phyloP scores from a whole-genome alignment of 352 stramenopile species.

The Peronosclerospora sorghi region DNA sequence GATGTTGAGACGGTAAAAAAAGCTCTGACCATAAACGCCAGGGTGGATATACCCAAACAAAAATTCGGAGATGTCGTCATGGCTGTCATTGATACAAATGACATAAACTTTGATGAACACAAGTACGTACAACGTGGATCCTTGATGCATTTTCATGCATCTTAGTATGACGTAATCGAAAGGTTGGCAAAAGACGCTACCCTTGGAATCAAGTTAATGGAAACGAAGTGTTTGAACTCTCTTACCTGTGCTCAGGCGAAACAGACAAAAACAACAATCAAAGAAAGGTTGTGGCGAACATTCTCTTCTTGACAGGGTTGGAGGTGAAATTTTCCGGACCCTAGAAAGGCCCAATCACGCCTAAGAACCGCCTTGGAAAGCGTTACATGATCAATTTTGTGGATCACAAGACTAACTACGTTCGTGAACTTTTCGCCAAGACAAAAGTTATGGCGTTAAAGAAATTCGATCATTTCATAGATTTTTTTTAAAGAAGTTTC shows the following conservation, averaged over 20 bases:
- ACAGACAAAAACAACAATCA: constrained; percentile 2
- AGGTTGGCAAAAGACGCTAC: not conserved
- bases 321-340: constrained; percentile 1
- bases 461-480: constrained; percentile 3
- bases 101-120: not conserved
- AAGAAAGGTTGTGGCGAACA: constrained; percentile 1
- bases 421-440: constrained; percentile 1
- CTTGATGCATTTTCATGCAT: constrained; percentile 3
- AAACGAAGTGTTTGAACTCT: constrained; percentile 1
- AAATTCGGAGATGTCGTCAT: not conserved
- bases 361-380: constrained; percentile 1
- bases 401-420: constrained; percentile 7
- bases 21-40: not conserved
- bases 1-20: not conserved
- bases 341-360: constrained; percentile 5
- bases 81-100: not conserved
- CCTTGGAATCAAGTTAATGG: constrained; percentile 1
- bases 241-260: constrained; percentile 8
- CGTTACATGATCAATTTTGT: constrained; percentile 2
- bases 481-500: constrained; percentile 1
- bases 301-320: constrained; percentile 11
- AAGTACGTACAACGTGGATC: not conserved
- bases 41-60: not conserved
- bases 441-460: constrained; percentile 4
- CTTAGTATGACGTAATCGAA: constrained; percentile 3